Conservation (phyloP, 495 filamentous ascomycete genomes). For the Aspergillus panamensis region DNA sequence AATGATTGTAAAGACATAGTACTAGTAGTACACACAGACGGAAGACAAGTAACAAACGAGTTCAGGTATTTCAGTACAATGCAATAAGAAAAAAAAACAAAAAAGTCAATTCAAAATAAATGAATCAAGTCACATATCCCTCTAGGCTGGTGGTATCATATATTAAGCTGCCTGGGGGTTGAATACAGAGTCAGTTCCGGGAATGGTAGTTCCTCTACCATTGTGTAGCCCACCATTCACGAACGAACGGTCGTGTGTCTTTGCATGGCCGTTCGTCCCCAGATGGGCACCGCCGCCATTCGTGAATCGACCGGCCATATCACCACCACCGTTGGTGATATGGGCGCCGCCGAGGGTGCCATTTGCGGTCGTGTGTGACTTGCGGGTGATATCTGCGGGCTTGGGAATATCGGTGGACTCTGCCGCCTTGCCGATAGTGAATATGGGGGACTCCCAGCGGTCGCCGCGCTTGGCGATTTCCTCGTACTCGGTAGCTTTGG, state of each 20-base stretch:
- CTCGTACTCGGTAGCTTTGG: slow-evolving; percentile 93
- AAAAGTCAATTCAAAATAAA: not conserved
- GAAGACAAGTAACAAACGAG: not conserved
- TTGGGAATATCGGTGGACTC: slow-evolving; percentile 68
- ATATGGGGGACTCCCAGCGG: slow-evolving; percentile 92
- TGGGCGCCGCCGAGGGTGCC: slow-evolving; percentile 11
- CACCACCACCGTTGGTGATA: slow-evolving; percentile 5
- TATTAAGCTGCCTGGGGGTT: slow-evolving; percentile 28
- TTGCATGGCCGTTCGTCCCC: slow-evolving; percentile 18
- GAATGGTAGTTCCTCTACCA: slow-evolving; percentile 26
- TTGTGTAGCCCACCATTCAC: slow-evolving; percentile 55
- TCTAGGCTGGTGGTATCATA: not conserved
- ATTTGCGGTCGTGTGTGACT: slow-evolving; percentile 50
- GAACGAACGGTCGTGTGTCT: slow-evolving; percentile 38
- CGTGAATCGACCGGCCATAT: no score
- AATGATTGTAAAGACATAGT: no score
- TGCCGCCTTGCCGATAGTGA: slow-evolving; percentile 76
- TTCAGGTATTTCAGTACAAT: slow-evolving; percentile 4
- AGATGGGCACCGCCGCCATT: slow-evolving; percentile 11
- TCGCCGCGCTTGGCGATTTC: slow-evolving; percentile 84
- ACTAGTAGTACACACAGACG: no score
- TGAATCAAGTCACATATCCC: not conserved
- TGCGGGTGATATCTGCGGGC: slow-evolving; percentile 62
- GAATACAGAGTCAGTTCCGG: slow-evolving; percentile 21
- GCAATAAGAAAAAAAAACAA: not conserved